These are phyloP conservation scores for Haplographium delicatum DNA, from an alignment of 495 filamentous ascomycete genomes.

Conservation along the genomic window DNA sequence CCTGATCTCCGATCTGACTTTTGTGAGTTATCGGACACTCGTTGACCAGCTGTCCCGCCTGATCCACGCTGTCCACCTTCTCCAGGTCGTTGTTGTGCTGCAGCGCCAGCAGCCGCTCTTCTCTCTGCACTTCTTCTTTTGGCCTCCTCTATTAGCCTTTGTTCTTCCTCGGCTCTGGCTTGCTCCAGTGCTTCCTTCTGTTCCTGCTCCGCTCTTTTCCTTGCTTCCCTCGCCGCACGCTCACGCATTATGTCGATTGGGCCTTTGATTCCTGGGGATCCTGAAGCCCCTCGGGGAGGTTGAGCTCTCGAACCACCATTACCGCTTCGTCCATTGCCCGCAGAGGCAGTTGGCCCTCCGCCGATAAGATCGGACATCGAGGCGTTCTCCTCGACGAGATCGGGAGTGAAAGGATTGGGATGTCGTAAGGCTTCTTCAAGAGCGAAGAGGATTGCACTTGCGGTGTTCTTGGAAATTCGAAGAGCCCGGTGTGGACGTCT, in stretches of 20 bases:
- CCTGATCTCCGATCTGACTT: slow-evolving; percentile 22
- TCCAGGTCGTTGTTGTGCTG: slow-evolving; percentile 18
- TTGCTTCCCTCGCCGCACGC: slow-evolving; percentile 61
- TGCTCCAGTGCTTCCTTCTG: slow-evolving; percentile 39
- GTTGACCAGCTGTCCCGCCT: slow-evolving; percentile 20
- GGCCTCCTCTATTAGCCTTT: slow-evolving; percentile 48
- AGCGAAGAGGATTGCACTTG: slow-evolving; percentile 75
- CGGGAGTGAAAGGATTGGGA: slow-evolving; percentile 78
- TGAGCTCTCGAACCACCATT: slow-evolving; percentile 9
- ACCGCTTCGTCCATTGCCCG: slow-evolving; percentile 33
- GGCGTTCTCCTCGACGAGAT: slow-evolving; percentile 85
- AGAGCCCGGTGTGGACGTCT: slow-evolving; percentile 17
- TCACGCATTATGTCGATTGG: slow-evolving; percentile 75
- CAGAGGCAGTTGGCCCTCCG: slow-evolving; percentile 41
- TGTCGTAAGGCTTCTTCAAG: slow-evolving; percentile 86
- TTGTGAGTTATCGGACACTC: slow-evolving; percentile 24
- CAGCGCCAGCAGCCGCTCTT: slow-evolving; percentile 58
- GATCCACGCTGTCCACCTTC: slow-evolving; percentile 13
- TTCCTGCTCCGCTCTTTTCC: slow-evolving; percentile 53
- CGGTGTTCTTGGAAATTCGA: slow-evolving; percentile 23
- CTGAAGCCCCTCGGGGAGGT: slow-evolving; percentile 34
- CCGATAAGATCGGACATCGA: slow-evolving; percentile 82
- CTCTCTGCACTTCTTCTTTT: slow-evolving; percentile 39
- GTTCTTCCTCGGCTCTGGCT: slow-evolving; percentile 49
- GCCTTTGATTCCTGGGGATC: slow-evolving; percentile 47